A percentile compares a stretch with the other conserved stretches of the same genome.
Conservation (phyloP, 768 basidiomycete species). For the Sutorius australiensis region DNA sequence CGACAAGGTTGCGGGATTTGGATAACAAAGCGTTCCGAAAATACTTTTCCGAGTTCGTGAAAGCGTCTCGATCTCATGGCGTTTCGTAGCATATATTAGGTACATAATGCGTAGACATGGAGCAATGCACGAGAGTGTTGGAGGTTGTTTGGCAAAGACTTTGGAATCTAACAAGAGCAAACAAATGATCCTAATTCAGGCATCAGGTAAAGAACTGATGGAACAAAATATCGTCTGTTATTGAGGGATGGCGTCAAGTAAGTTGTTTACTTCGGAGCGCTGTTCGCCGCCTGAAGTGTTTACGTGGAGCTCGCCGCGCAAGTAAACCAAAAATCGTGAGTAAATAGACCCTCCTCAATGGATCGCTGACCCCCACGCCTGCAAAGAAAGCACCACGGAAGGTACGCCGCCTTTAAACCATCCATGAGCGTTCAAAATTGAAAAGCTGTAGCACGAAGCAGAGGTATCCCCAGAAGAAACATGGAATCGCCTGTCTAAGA, state of each 20-base stretch:
- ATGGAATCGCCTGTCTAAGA: constrained; percentile 75
- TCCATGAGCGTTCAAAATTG: background rate
- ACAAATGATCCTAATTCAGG: constrained; percentile 23
- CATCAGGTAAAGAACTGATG: constrained; percentile 5
- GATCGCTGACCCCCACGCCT: constrained; percentile 15
- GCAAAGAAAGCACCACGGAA: constrained; percentile 45
- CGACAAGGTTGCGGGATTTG: constrained; percentile 66
- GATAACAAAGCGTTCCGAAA: constrained; percentile 78
- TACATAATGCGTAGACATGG: background rate
- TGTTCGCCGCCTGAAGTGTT: constrained; percentile 12
- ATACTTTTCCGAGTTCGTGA: constrained; percentile 83
- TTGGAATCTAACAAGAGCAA: constrained; percentile 33
- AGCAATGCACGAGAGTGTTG: background rate
- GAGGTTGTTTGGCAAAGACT: constrained; percentile 29
- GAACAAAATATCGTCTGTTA: constrained; percentile 11
- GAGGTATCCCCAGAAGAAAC: constrained; percentile 79
- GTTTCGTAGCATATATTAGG: constrained; percentile 42
- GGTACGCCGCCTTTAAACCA: constrained; percentile 29
- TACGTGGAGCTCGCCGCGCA: constrained; percentile 25
- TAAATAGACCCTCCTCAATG: constrained; percentile 22
- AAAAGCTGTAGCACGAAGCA: constrained; percentile 55
- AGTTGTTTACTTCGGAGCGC: constrained; percentile 2
- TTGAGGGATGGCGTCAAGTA: constrained; percentile 30
- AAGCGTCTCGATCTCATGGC: constrained; percentile 55
- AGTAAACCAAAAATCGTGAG: constrained; percentile 43